phyloP scores from a whole-genome alignment of 1,284 basidiomycete species.

The Naganishia sp. region DNA sequence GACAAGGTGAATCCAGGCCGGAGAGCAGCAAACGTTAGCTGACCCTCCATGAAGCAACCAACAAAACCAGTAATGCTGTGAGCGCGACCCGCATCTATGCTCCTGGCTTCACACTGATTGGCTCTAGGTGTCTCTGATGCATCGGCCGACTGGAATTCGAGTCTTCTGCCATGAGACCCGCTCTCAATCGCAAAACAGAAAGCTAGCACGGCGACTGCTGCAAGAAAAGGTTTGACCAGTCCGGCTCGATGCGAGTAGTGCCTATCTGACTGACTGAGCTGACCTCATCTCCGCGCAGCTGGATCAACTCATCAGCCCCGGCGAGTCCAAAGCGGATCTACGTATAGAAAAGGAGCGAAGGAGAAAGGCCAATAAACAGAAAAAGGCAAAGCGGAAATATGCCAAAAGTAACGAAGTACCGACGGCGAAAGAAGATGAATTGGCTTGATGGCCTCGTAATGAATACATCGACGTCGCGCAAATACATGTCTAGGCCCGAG shows the following conservation, averaged over 20 bases:
- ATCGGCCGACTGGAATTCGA: constrained; percentile 54
- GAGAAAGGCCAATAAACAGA: constrained; percentile 49
- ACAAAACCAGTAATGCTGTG: constrained; percentile 55
- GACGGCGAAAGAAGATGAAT: background rate
- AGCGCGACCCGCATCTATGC: constrained; percentile 6
- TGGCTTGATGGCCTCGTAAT: background rate
- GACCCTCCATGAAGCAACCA: constrained; percentile 40
- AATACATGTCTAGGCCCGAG: background rate
- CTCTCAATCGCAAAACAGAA: constrained; percentile 53
- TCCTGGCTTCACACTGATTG: background rate
- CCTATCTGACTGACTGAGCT: background rate
- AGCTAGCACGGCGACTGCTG: constrained; percentile 51
- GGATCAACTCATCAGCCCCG: constrained; percentile 38
- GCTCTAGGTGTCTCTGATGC: constrained; percentile 45
- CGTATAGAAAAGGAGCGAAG: constrained; percentile 50
- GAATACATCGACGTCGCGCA: background rate
- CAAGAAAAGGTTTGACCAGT: constrained; percentile 46
- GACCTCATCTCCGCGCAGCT: constrained; percentile 12
- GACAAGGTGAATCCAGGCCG: constrained; percentile 43
- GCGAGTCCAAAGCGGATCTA: constrained; percentile 46
- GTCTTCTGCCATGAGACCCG: constrained; percentile 56
- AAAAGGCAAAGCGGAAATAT: constrained; percentile 50
- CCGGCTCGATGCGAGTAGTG: constrained; percentile 38
- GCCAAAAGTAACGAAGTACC: background rate
- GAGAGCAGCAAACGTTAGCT: background rate